phyloP scores from a whole-genome alignment of 106 monocot species.

The Amphibolis antarctica region DNA sequence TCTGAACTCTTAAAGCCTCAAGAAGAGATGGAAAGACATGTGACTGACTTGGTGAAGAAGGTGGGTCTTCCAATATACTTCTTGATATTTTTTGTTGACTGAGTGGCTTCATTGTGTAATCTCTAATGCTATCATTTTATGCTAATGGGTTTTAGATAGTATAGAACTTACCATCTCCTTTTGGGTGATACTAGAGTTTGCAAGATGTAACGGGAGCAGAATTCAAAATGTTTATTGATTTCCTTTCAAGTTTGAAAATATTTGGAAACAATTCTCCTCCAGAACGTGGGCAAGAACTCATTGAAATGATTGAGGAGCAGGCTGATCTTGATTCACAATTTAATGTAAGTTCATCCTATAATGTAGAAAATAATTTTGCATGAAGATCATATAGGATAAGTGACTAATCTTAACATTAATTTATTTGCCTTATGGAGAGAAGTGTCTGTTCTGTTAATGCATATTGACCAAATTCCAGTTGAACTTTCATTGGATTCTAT shows the following conservation, averaged over 20 bases:
- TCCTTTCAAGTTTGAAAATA: conserved; percentile 79
- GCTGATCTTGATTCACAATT: conserved; percentile 96
- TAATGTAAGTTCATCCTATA: conserved; percentile 30
- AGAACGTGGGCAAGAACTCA: conserved; percentile 77
- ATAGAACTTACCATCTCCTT: neutral
- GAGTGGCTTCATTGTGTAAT: too few species aligned
- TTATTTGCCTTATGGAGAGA: too few species aligned
- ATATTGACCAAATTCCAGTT: too few species aligned
- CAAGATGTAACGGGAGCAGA: conserved; percentile 97
- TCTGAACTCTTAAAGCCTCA: conserved; percentile 88
- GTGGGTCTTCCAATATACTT: conserved; percentile 19
- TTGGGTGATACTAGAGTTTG: conserved; percentile 47
- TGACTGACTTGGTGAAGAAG: conserved; percentile 88
- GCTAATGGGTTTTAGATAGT: neutral
- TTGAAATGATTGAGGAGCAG: conserved; percentile 91
- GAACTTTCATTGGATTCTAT: too few species aligned
- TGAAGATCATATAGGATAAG: too few species aligned
- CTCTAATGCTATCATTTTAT: neutral
- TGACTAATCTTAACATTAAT: too few species aligned
- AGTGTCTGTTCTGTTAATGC: too few species aligned
- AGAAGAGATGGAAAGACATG: conserved; percentile 88
- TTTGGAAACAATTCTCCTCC: conserved; percentile 67
- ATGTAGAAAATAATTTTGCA: too few species aligned
- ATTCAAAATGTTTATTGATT: conserved; percentile 96
- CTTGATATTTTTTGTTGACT: too few species aligned